Evolutionary conservation across 2,329 filamentous ascomycete genomes (phyloP).

Genomic region (Verticillium longisporum): DNA sequence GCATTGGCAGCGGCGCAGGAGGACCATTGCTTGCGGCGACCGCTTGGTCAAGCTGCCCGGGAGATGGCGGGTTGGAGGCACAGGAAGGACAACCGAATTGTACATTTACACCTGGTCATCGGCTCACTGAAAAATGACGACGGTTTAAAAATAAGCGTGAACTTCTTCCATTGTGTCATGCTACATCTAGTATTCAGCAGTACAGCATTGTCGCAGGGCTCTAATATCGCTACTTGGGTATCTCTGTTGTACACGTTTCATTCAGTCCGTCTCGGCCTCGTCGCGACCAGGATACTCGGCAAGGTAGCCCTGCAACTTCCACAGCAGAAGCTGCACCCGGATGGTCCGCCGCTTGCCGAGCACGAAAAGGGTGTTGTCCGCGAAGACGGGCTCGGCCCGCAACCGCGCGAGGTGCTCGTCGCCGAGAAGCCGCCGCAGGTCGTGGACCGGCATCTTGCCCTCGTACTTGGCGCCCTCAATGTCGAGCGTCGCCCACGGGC

Average conservation of each 20-base stretch:
- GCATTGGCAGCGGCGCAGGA: neutral
- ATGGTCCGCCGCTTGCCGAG: conserved; percentile 28
- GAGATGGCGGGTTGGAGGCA: neutral
- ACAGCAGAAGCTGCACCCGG: conserved; percentile 42
- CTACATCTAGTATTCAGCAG: neutral
- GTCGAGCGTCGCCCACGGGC: conserved; percentile 21
- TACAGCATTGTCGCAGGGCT: neutral
- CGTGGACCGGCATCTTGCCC: conserved; percentile 41
- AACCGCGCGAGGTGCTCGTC: conserved; percentile 34
- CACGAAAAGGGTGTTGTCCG: conserved; percentile 28
- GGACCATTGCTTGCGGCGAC: neutral
- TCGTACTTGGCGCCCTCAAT: conserved; percentile 24
- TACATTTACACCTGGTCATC: neutral
- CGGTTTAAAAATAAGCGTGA: too few species aligned
- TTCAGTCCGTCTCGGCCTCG: neutral
- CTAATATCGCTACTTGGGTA: neutral
- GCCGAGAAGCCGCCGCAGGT: conserved; percentile 45
- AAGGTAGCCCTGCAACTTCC: conserved; percentile 53
- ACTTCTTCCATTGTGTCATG: too few species aligned
- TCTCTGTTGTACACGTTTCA: neutral
- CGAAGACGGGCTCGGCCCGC: conserved; percentile 4
- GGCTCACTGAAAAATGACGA: neutral
- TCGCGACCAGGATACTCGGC: conserved; percentile 1
- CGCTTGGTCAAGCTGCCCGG: neutral
- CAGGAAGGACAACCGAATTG: neutral